Base-by-base conservation (phyloP, 371 early-diverging fungal genomes). In the Phascolomyces articulosus region DNA sequence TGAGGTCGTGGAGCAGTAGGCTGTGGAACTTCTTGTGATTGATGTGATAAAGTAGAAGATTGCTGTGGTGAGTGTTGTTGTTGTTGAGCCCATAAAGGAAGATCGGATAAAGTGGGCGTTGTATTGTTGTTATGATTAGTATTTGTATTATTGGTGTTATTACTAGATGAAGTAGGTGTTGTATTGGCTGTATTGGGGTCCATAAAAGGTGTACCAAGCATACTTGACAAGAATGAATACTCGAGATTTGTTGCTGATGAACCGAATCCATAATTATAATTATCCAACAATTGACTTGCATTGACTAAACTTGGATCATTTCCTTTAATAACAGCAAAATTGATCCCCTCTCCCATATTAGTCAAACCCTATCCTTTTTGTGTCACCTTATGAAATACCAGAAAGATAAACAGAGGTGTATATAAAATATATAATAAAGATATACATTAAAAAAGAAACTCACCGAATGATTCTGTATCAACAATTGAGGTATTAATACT, bases 181-280 rank as follows among this genome's bases (percentile, higher is more conserved):
- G 44, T n/a, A 18, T 15, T 44, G 8, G 29, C n/a, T 20, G 38
- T 24, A 55, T 54, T 54, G 0, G 61, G 29, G 28, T 69, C 65
- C 54, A 55, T 54, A 21, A 53, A 51, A 24, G 76, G 64, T 66
- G 73, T 82, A 23, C 72, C 79, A 44, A 95, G 81, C 95, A 96
- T 95, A 66, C 84, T 93, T 16, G 92, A 91, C 20, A 95, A 77
- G 41, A 95, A 88, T 9, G 91, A 86, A 68, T 94, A 93, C 72
- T 96, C 95, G n/a, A 93, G 85, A 71, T 92, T 94, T 66, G 92
- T 80, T 21, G 92, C 83, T 49, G 92, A 94, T 1, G 95, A 95
- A 54, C 91, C 93, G 80, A 96, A 96, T 54, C 84, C 87, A 69
- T 80, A 78, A 56, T 83, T 75, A 31, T 44, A 55, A 38, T 55